These are phyloP conservation scores for Exophiala lecanii-corni DNA, from an alignment of 2,329 filamentous ascomycete genomes.

Conservation along the genomic window DNA sequence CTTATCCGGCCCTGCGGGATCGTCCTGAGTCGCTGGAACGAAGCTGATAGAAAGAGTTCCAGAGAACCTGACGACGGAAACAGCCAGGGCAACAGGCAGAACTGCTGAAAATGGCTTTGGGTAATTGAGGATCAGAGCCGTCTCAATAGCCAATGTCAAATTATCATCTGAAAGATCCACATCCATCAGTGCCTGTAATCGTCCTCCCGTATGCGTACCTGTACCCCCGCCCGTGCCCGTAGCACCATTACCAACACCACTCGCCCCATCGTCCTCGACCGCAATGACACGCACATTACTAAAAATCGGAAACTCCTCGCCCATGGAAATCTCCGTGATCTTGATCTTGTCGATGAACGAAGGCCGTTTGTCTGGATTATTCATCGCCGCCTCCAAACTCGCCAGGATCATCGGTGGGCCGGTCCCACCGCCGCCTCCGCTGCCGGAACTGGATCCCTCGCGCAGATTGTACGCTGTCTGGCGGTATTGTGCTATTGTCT, in stretches of 20 bases:
- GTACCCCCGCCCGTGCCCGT: too few species aligned
- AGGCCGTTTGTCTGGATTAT: conserved; percentile 79
- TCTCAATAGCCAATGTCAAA: conserved; percentile 90
- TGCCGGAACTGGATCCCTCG: conserved; percentile 37
- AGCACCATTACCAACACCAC: conserved; percentile 31
- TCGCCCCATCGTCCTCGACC: conserved; percentile 50
- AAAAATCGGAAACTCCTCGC: conserved; percentile 97
- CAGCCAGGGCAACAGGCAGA: conserved; percentile 83
- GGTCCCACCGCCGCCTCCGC: too few species aligned
- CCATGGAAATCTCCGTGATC: conserved; percentile 87
- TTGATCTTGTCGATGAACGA: conserved; percentile 91
- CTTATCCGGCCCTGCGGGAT: conserved; percentile 24
- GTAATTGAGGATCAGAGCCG: conserved; percentile 89
- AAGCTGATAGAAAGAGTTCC: conserved; percentile 92
- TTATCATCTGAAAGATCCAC: conserved; percentile 89
- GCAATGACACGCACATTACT: conserved; percentile 96
- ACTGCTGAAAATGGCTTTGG: conserved; percentile 85
- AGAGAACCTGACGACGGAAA: conserved; percentile 89
- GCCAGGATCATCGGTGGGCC: conserved; percentile 63
- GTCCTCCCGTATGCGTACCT: conserved; percentile 69
- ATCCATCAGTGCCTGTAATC: conserved; percentile 92
- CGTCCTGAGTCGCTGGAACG: conserved; percentile 59
- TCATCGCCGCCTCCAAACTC: conserved; percentile 78
- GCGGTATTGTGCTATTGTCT: conserved; percentile 92
- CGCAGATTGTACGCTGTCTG: conserved; percentile 89